A percentile compares a stretch with the other conserved stretches of the same genome.
Evolutionary conservation across 2,329 filamentous ascomycete species (phyloP).

Genomic region (Helicocarpus griseus): DNA sequence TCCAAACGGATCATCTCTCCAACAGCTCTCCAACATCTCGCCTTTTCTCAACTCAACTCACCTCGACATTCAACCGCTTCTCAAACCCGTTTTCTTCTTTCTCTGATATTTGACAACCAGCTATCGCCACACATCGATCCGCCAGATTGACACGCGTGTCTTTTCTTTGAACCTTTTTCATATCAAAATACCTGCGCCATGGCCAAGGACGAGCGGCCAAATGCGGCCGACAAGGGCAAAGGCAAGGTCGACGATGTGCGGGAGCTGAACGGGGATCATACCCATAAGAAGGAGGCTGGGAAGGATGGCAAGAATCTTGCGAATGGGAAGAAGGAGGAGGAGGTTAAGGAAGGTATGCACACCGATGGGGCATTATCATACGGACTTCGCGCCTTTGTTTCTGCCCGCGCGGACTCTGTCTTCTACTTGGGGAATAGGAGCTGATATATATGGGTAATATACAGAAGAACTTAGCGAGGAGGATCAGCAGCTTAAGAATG

Average conservation of each 20-base stretch:
- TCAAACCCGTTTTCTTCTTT: neutral
- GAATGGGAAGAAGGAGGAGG: conserved; percentile 71
- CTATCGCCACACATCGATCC: neutral
- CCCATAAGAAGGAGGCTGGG: conserved; percentile 43
- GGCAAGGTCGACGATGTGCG: conserved; percentile 69
- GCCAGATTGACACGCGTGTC: neutral
- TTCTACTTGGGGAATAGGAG: conserved; percentile 15
- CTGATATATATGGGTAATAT: conserved; percentile 21
- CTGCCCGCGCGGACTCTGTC: neutral
- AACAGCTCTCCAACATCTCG: no score
- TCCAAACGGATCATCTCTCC: no score
- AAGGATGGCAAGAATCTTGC: conserved; percentile 60
- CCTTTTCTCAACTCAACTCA: neutral
- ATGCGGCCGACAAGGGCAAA: conserved; percentile 88
- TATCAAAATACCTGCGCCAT: conserved; percentile 40
- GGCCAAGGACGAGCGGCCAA: conserved; percentile 85
- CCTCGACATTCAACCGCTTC: neutral
- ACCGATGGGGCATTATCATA: conserved; percentile 18
- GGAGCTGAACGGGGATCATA: conserved; percentile 48
- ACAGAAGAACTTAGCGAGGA: conserved; percentile 92
- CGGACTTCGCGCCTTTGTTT: neutral
- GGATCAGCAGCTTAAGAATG: conserved; percentile 94
- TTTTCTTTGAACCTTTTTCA: neutral
- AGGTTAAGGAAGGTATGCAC: conserved; percentile 51
- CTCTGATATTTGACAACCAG: neutral